Evolutionary conservation across 495 filamentous ascomycete species (phyloP), one percentile per base, ranked within the genome.

Genomic region (Talaromyces liani): DNA sequence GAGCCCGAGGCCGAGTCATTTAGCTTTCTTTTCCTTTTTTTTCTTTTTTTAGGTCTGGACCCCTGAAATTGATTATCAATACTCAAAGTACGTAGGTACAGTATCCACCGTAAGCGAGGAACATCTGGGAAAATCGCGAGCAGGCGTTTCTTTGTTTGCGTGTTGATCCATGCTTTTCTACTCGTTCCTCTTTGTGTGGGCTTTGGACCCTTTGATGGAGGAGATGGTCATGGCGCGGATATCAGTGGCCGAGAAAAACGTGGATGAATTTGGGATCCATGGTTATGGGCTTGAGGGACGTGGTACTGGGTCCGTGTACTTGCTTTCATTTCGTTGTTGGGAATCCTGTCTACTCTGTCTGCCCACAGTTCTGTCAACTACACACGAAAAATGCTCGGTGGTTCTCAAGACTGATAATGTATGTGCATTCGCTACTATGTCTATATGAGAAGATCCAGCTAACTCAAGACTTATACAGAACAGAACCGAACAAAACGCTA

Each of bases 251-350:
- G 51, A 54, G 24, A 31, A 54, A 27, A 54, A 54, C 20, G 51
- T 54, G 51, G 53, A 20, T 18, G 8, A 1, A 14, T 12, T 29
- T 27, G 9, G 34, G 8, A 56, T 56, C 53, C 53, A 56, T 56
- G 53, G 24, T 2, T 29, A 14, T 29, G 27, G 27, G 53, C 22
- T 14, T 3, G 51, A 20, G 51, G 25, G 25, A 55, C 51, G 10
- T 55, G 51, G 51, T 55, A 55, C 22, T 55, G 24, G 53, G 53
- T 56, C 53, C 53, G 53, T 56, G 53, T 56, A 25, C 27, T 29
- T 29, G 3, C 24, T 27, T 56, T 25, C 4, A 14, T n/a, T 54
- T 51, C 20, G 47, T 51, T 51, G 14, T 36, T 27, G 33, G 36
- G 4, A 41, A 41, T 5, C 14, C 12, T 10, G 36, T 16, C 36